phyloP scores from a whole-genome alignment of 306 rosid species.

The Dryas octopetala region DNA sequence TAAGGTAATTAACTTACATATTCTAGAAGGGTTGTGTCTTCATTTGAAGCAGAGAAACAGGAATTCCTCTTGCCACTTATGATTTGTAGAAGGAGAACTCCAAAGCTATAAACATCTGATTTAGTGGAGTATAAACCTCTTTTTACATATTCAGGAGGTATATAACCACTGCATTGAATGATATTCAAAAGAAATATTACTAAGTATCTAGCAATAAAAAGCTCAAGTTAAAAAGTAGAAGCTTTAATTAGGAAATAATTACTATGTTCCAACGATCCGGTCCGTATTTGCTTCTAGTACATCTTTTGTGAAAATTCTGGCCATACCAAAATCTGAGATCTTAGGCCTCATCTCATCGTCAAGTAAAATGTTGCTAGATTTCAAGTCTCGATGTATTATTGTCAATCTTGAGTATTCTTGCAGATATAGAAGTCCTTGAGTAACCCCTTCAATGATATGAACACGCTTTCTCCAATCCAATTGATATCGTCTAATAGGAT shows the following conservation, averaged over 20 bases:
- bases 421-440: conserved; percentile 42
- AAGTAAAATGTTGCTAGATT: conserved; percentile 39
- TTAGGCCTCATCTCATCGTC: conserved; percentile 31
- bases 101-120: conserved; percentile 41
- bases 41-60: conserved; percentile 5
- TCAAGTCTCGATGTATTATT: conserved; percentile 33
- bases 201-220: neutral
- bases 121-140: conserved; percentile 34
- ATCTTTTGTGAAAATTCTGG: conserved; percentile 27
- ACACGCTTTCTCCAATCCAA: conserved; percentile 33
- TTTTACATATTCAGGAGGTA: conserved; percentile 32
- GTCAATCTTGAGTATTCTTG: conserved; percentile 37
- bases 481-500: conserved; percentile 3
- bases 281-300: conserved; percentile 33
- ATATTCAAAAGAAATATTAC: neutral
- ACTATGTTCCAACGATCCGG: conserved; percentile 45
- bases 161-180: conserved; percentile 32
- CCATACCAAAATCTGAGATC: conserved; percentile 44
- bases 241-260: neutral
- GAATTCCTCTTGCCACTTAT: conserved; percentile 36
- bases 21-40: conserved; percentile 25
- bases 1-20: conserved; percentile 27
- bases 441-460: conserved; percentile 36
- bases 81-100: conserved; percentile 41
- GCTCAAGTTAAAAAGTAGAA: neutral